phyloP scores from a whole-genome alignment of 1,284 basidiomycete genomes.

The Malassezia sp. region DNA sequence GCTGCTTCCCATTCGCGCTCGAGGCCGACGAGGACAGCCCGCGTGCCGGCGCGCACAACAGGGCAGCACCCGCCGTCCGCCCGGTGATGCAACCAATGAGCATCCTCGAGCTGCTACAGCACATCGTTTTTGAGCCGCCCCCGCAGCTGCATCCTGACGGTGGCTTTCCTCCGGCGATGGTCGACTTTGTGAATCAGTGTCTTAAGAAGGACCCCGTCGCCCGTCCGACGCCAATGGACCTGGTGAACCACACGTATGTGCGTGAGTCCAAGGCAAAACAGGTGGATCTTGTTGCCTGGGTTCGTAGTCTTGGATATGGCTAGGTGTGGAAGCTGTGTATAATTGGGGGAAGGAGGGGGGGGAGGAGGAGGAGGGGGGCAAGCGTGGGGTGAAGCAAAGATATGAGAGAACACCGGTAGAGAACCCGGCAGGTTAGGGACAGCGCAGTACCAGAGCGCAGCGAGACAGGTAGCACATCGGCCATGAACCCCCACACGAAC shows the following conservation, averaged over 20 bases:
- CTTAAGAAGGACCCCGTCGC: conserved; percentile 36
- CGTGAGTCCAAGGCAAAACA: conserved; percentile 21
- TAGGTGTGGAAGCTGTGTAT: too few species aligned
- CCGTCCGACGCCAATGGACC: conserved; percentile 38
- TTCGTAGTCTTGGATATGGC: conserved; percentile 1
- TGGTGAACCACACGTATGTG: conserved; percentile 29
- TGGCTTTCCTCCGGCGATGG: conserved; percentile 30
- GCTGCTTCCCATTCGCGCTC: conserved; percentile 70
- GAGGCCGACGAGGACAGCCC: conserved; percentile 17
- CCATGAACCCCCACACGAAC: too few species aligned
- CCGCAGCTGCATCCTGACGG: conserved; percentile 29
- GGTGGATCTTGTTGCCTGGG: conserved; percentile 31
- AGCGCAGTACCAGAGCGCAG: too few species aligned
- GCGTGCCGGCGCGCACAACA: conserved; percentile 1
- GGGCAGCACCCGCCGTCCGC: too few species aligned
- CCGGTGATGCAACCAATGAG: conserved; percentile 67
- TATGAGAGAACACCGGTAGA: too few species aligned
- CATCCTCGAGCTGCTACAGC: conserved; percentile 88
- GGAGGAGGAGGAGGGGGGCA: too few species aligned
- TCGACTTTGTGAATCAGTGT: conserved; percentile 36
- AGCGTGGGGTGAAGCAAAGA: too few species aligned
- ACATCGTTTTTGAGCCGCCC: conserved; percentile 67
- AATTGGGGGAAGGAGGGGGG: too few species aligned
- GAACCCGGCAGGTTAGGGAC: too few species aligned
- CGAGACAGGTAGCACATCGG: too few species aligned